Evolutionary conservation across 192 early-diverging fungal genomes (phyloP), one percentile per base, ranked within the genome.

Genomic region (Chytriomyces sp.): DNA sequence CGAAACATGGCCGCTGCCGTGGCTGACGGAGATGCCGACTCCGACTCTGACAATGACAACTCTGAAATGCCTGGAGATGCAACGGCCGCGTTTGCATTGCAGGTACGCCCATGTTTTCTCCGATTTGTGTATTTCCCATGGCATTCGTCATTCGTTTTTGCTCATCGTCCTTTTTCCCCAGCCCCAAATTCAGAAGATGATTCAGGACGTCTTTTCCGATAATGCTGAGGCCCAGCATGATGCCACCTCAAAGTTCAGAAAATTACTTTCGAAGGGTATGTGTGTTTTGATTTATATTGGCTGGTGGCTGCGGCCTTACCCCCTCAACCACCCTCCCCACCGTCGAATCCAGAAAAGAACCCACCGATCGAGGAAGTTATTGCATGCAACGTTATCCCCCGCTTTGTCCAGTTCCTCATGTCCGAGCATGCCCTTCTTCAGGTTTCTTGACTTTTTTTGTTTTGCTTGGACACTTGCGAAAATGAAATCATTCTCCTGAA

Each of bases 291-390:
- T 35, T 0, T 2, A 35, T 35, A 35, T 35, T 35, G 35, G 53
- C 13, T 20, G 53, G 53, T n/a, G 53, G 20, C 20, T 18, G 11
- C 13, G 53, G 53, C 11, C 20, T 57, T 0, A 57, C 53, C 20
- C 11, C n/a, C n/a, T n/a, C n/a, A n/a, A n/a, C n/a, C n/a, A n/a
- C 11, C 20, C 13, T 57, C 11, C 53, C 53, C 20, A 11, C 53
- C 53, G 20, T 18, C 11, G 10, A 50, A 46, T 49, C 88, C 91
- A 89, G 96, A 97, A 83, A 90, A 91, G 72, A 94, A 96, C 85
- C 97, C 97, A 53, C 97, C 97, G 24, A 99, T 99, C 80, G 94
- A 94, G 65, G 92, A 97, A 82, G 95, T 98, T 71, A 98, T 99
- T 76, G 87, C 86, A 72, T 94, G 91, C 80, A 93, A 94, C 13